Percentiles rank a stretch among this genome's conserved stretches.
These are phyloP conservation scores for Antitrichia curtipendula DNA, from an alignment of 225 moss, liverwort and hornwort species.

Conservation along the genomic window DNA sequence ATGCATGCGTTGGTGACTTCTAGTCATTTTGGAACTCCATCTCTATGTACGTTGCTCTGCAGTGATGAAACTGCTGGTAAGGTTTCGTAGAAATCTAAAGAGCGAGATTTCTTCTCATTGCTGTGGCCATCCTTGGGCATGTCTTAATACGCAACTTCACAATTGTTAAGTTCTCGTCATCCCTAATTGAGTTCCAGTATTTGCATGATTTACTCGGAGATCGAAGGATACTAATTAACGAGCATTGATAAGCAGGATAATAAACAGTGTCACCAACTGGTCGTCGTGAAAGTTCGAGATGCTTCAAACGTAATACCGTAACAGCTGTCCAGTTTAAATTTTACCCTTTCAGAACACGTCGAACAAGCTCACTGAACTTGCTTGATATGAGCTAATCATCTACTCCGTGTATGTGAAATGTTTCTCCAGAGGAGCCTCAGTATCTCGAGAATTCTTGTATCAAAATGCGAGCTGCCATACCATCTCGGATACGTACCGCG, in stretches of 20 bases:
- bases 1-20: background rate
- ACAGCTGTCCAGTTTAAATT: background rate
- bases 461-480: background rate
- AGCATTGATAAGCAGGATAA: background rate
- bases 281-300: background rate
- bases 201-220: no score
- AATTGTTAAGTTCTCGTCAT: no score
- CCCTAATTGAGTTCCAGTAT: accelerated
- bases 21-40: background rate
- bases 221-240: no score
- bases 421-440: no score
- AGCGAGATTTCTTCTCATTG: background rate
- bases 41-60: background rate
- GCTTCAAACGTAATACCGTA: background rate
- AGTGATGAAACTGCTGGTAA: background rate
- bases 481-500: background rate
- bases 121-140: background rate
- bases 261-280: background rate
- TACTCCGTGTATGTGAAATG: no score
- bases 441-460: background rate
- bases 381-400: background rate
- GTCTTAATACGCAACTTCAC: background rate
- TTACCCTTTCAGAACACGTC: no score
- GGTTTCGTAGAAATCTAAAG: background rate
- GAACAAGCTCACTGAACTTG: background rate